Percentiles rank a stretch among this genome's conserved stretches.
Evolutionary conservation across 306 rosid genomes (phyloP).

Genomic region (Glycine soja): DNA sequence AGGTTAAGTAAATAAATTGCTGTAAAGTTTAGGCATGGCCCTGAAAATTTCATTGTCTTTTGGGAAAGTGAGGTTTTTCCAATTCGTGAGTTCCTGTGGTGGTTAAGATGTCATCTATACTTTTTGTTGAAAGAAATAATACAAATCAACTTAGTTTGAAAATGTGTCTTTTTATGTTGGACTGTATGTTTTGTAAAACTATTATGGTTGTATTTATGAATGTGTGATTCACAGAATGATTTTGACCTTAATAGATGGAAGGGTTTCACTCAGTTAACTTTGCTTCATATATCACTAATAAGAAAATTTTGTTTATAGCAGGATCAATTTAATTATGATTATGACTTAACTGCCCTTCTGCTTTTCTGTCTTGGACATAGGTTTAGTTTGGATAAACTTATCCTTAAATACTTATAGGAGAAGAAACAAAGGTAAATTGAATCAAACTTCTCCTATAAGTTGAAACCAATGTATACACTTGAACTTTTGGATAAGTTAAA

Average conservation of each 20-base stretch:
- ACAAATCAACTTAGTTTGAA: neutral
- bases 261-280: neutral
- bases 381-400: neutral
- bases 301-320: neutral
- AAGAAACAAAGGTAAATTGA: neutral
- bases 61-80: neutral
- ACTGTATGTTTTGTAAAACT: neutral
- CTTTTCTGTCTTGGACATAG: slow-evolving; percentile 21
- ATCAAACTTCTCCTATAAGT: neutral
- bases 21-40: slow-evolving; percentile 16
- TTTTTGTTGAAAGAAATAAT: slow-evolving; percentile 9
- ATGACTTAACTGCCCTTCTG: neutral
- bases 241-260: neutral
- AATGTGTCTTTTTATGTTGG: slow-evolving; percentile 21
- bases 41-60: neutral
- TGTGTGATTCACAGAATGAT: neutral
- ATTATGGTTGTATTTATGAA: slow-evolving; percentile 2
- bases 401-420: neutral
- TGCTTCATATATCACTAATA: neutral
- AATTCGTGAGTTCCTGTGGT: slow-evolving; percentile 22
- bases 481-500: neutral
- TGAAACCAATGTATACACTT: neutral
- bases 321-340: slow-evolving; percentile 16
- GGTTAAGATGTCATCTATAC: slow-evolving; percentile 19
- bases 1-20: slow-evolving; percentile 24